Evolutionary conservation across 805 yeast genomes (phyloP), one percentile per base, ranked within the genome.

Genomic region (Saturnispora saitoi): DNA sequence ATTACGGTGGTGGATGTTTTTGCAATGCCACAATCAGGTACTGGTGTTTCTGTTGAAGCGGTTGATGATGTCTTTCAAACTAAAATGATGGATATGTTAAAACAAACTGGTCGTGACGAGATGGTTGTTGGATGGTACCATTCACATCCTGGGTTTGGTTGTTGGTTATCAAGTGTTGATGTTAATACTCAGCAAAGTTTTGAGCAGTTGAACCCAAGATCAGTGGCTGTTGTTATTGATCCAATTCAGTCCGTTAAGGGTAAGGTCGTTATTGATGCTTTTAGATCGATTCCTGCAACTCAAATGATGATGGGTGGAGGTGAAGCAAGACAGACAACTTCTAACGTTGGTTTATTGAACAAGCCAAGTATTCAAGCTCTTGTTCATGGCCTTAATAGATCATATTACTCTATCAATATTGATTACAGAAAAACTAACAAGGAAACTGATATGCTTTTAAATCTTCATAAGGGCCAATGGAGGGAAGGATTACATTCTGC

Each of bases 61-160:
- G 99, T 93, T 31, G 99, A 95, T 66, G 98, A 95, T 65, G 98
- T 95, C 45, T 93, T 93, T 71, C 99, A 93, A 67, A 90, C 98
- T 3, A 86, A 83, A 64, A 95, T 93, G 99, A 93, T 93, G 99
- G 99, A 93, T 63, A 93, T 93, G 99, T 76, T 93, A 62, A 82
- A 86, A 69, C 99, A 93, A 67, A 93, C 99, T 0, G 99, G 99
- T n/a, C 78, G 99, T 67, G 97, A 90, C 68, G 95, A 93, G 66
- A 89, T 87, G 87, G 99, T 93, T 47, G 99, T 93, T 44, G 99
- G 99, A 31, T 93, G 99, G 99, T 93, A 93, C 71, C 99, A 93
- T 65, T 90, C 98, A 12, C 99, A 93, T 69, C 99, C 99, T 4
- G 99, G 99, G 15, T 93, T 91, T 65, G 99, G 99, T n/a, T 93